Evolutionary conservation across 139 green algal genomes (phyloP), one percentile per base, ranked within the genome.

Genomic region (Haematococcus lacustris): DNA sequence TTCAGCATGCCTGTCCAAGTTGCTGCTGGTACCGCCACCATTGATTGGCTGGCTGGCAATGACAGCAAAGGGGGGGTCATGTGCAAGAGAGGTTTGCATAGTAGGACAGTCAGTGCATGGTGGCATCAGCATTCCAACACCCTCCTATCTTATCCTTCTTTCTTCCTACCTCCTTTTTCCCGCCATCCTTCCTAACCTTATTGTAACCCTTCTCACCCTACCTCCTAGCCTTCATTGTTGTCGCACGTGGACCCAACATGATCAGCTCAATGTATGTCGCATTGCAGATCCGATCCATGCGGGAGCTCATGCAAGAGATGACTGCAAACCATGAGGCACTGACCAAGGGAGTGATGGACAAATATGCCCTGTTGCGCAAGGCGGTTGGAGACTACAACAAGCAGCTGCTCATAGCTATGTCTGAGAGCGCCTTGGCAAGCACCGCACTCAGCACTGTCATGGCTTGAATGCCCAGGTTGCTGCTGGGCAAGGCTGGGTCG

Each of bases 311-410:
- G 6, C 51, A 71, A 5, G 79, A 84, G 74, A 41, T 80, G 47
- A 26, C 30, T 3, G 67, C 38, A 3, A 1, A 9, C 0, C 72
- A 77, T 38, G 79, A 84, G 2, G 38, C 62, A 0, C 34, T n/a
- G 25, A 63, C 71, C 2, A 51, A 68, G 1, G 63, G 51, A 34
- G 71, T 79, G 37, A 9, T 81, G 26, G 79, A 84, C 17, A 84
- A 81, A 68, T 79, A 79, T 35, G 57, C 39, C 32, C 57, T 74
- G 39, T 57, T 84, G 60, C 68, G 74, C 2, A 70, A 63, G 35
- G 69, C 74, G 39, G 79, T 84, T 3, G 28, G 25, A 9, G 71
- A 84, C 38, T 80, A 81, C 71, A 79, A 81, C 71, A 26, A 53
- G 1, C 23, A n/a, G 35, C 38, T 84, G 41, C 37, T 38, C 37